Evolutionary conservation across 768 basidiomycete species (phyloP).

Genomic region (Leccinum pellstonianum): DNA sequence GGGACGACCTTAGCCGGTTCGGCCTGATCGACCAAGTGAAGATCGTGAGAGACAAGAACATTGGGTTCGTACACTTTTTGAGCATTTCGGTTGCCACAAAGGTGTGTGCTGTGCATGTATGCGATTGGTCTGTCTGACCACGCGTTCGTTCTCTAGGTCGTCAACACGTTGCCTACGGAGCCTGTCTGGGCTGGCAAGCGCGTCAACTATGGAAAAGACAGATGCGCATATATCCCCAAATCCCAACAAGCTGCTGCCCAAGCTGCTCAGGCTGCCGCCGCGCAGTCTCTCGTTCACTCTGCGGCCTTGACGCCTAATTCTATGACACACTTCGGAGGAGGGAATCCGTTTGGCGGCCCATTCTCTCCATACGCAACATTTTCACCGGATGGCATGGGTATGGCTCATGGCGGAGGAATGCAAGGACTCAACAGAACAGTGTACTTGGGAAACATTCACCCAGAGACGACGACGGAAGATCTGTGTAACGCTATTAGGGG

Average conservation of each 20-base stretch:
- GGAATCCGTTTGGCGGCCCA: constrained; percentile 34
- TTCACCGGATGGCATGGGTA: constrained; percentile 40
- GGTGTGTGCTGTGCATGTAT: constrained; percentile 44
- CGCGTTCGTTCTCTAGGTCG: constrained; percentile 58
- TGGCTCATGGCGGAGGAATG: constrained; percentile 32
- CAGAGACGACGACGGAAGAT: constrained; percentile 93
- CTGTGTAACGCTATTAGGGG: constrained; percentile 95
- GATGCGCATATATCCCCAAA: constrained; percentile 96
- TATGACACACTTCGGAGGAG: constrained; percentile 32
- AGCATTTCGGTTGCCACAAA: constrained; percentile 94
- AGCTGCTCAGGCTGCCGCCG: constrained; percentile 84
- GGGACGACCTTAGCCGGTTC: constrained; percentile 90
- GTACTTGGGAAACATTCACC: constrained; percentile 95
- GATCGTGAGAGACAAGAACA: constrained; percentile 98
- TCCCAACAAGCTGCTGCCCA: constrained; percentile 88
- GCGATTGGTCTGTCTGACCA: background rate
- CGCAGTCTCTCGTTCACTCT: constrained; percentile 62
- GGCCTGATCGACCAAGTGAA: constrained; percentile 99
- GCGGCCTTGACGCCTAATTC: constrained; percentile 37
- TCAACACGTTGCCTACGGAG: constrained; percentile 88
- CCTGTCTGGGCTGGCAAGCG: constrained; percentile 94
- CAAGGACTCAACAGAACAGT: constrained; percentile 87
- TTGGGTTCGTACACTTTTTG: constrained; percentile 98
- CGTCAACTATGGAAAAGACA: constrained; percentile 98
- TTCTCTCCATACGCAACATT: constrained; percentile 53